Evolutionary conservation across 2,329 filamentous ascomycete species (phyloP).

Genomic region (Juglanconis sp.): DNA sequence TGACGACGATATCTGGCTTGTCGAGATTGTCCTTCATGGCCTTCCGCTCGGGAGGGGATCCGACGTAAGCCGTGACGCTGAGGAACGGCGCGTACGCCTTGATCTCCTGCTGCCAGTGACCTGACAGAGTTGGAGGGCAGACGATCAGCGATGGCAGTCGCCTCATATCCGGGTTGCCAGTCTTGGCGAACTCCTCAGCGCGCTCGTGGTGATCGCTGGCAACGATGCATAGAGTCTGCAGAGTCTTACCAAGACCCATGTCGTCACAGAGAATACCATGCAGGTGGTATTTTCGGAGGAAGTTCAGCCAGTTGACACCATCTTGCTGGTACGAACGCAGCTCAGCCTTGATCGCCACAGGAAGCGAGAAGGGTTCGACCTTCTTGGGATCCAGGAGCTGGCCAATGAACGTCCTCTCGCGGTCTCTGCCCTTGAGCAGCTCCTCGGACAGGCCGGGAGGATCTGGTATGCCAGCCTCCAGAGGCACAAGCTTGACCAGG

Average conservation of each 20-base stretch:
- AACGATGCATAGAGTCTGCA: slow-evolving; percentile 96
- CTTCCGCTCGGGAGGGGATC: slow-evolving; percentile 76
- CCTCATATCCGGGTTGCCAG: slow-evolving; percentile 72
- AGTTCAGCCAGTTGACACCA: slow-evolving; percentile 97
- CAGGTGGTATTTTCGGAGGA: slow-evolving; percentile 95
- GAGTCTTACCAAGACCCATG: slow-evolving; percentile 96
- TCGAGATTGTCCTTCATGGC: slow-evolving; percentile 67
- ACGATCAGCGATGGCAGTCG: slow-evolving; percentile 88
- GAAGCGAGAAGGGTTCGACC: slow-evolving; percentile 88
- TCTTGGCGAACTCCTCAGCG: slow-evolving; percentile 84
- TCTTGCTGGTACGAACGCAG: slow-evolving; percentile 97
- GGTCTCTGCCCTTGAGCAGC: slow-evolving; percentile 82
- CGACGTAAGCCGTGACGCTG: slow-evolving; percentile 84
- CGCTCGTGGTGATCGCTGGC: slow-evolving; percentile 95
- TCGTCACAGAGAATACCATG: slow-evolving; percentile 98
- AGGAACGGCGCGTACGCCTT: slow-evolving; percentile 94
- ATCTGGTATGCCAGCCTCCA: slow-evolving; percentile 96
- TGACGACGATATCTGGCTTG: slow-evolving; percentile 88
- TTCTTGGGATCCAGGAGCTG: slow-evolving; percentile 97
- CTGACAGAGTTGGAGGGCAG: slow-evolving; percentile 91
- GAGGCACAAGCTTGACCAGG: slow-evolving; percentile 90
- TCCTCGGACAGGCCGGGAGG: slow-evolving; percentile 89
- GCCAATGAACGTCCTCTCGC: slow-evolving; percentile 92
- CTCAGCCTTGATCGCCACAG: slow-evolving; percentile 94
- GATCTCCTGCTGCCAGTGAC: slow-evolving; percentile 98